Evolutionary conservation across 1,284 basidiomycete genomes (phyloP), one percentile per base, ranked within the genome.

Genomic region (Cryptococcus depauperatus): DNA sequence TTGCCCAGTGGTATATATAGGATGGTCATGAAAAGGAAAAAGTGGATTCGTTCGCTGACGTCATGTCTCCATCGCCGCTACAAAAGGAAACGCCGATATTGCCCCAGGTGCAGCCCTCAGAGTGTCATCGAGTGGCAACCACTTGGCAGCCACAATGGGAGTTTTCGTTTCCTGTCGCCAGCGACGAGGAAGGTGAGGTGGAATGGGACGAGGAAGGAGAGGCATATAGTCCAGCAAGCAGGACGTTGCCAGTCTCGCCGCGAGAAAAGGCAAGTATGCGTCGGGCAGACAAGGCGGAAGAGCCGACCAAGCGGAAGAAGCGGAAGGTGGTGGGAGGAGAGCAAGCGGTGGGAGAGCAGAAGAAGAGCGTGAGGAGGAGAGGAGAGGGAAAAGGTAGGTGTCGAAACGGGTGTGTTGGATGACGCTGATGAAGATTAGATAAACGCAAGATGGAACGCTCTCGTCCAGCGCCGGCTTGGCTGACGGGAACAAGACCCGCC

Each of bases 311-410:
- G 14, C 22, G 39, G 4, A 22, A 22, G 35, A 43, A 29, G 34
- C 19, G 33, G 21, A 32, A 19, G 28, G 32, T 9, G 23, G 30
- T 27, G 19, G n/a, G 23, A 19, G 35, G 32, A 32, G 39, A 34
- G 19, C 13, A 28, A 23, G 35, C 32, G 19, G 32, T 28, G 4
- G 10, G 19, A 9, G 37, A 35, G 6, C 28, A 14, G 23, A 28
- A 43, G 44, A 23, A 39, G 30, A 44, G 37, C 22, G 42, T 23
- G 9, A 25, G 46, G 27, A 16, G 50, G 18, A 35, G 46, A 38
- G 50, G 50, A n/a, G 37, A 42, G 22, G 27, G 37, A 13, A 41
- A 40, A 13, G 46, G 48, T 50, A 14, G 25, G 46, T 39, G n/a
- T 21, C 11, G 18, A 23, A 19, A 30, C 32, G 5, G 22, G 33